Conservation (phyloP, 768 basidiomycete species). For the Sarcomyxa edulis region DNA sequence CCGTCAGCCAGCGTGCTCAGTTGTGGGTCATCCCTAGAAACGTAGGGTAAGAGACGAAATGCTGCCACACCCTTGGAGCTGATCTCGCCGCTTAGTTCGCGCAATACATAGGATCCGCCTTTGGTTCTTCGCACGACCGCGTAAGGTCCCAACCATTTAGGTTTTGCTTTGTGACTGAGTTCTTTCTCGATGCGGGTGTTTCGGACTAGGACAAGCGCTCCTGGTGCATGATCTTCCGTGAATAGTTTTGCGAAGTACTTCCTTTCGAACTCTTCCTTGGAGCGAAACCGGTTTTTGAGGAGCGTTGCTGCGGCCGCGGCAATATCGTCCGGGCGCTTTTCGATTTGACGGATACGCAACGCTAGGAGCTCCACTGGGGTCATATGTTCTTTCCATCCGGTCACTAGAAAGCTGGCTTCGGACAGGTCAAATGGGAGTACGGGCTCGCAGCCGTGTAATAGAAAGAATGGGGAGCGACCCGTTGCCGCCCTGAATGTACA, state of each 20-base stretch:
- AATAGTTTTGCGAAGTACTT: constrained; percentile 11
- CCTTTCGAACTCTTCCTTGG: constrained; percentile 19
- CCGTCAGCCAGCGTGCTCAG: no score
- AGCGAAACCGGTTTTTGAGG: constrained; percentile 11
- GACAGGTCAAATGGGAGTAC: constrained; percentile 18
- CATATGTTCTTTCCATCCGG: not conserved
- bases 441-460: constrained; percentile 18
- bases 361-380: not conserved
- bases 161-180: constrained; percentile 22
- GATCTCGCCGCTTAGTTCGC: constrained; percentile 23
- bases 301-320: constrained; percentile 9
- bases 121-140: constrained; percentile 21
- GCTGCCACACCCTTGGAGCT: constrained; percentile 17
- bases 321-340: constrained; percentile 19
- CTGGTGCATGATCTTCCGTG: constrained; percentile 18
- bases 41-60: constrained; percentile 21
- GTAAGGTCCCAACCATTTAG: constrained; percentile 32
- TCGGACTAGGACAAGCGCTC: constrained; percentile 25
- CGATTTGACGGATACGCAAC: constrained; percentile 13
- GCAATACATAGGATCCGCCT: constrained; percentile 24
- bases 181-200: constrained; percentile 27
- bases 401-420: not conserved
- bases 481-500: constrained; percentile 16
- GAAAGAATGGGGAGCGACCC: constrained; percentile 25
- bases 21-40: constrained; percentile 7